Conservation (phyloP, 1,139 yeast genomes). For the Suhomyces yuchorum region DNA sequence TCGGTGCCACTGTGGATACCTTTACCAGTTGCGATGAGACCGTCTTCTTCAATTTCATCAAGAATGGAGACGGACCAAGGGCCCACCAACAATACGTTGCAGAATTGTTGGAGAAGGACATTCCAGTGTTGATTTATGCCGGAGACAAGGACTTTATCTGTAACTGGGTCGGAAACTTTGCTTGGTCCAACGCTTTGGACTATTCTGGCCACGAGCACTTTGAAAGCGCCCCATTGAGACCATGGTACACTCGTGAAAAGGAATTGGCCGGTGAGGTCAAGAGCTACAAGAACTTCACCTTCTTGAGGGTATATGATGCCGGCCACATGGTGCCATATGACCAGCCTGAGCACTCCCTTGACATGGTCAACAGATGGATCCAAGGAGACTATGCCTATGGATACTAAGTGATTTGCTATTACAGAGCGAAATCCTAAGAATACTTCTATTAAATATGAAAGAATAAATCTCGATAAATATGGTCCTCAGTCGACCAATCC, state of each 20-base stretch:
- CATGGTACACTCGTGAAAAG: conserved; percentile 45
- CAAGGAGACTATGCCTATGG: conserved; percentile 43
- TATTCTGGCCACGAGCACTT: conserved; percentile 32
- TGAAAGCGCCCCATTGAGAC: conserved; percentile 31
- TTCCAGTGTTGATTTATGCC: conserved; percentile 42
- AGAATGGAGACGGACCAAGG: conserved; percentile 62
- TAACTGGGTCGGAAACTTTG: conserved; percentile 45
- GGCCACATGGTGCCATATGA: conserved; percentile 84
- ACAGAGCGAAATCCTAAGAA: background rate
- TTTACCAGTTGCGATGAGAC: conserved; percentile 59
- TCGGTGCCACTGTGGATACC: conserved; percentile 60
- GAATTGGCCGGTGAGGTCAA: conserved; percentile 62
- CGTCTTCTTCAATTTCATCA: conserved; percentile 56
- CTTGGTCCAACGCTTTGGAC: conserved; percentile 36
- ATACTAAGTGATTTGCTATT: background rate
- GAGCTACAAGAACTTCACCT: conserved; percentile 56
- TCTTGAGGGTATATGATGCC: conserved; percentile 63
- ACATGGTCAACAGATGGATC: conserved; percentile 81
- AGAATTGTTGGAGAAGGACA: conserved; percentile 53
- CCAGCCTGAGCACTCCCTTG: conserved; percentile 73
- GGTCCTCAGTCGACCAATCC: too few relatives aligned
- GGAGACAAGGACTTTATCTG: conserved; percentile 46
- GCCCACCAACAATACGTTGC: conserved; percentile 68
- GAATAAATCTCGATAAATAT: too few relatives aligned
- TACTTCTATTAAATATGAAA: background rate